Evolutionary conservation across 805 yeast species (phyloP), one percentile per base, ranked within the genome.

Genomic region (Lipomyces orientalis): DNA sequence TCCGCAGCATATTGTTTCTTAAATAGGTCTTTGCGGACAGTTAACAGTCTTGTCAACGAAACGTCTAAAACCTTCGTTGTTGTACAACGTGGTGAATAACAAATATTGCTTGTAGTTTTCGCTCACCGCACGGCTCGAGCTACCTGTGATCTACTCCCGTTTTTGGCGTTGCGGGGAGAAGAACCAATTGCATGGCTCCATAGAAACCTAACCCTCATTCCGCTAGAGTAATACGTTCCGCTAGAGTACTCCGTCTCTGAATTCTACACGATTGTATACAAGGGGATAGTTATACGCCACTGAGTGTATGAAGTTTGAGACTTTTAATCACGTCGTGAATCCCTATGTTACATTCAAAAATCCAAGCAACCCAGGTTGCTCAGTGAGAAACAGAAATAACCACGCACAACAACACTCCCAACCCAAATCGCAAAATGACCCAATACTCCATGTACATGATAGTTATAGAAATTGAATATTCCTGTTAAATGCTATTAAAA

Each of bases 1-100:
- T 62, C 71, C 71, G 71, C 61, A 67, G 43, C 71, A 67, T 67
- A 19, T 46, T 51, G 31, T 43, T 43, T 16, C 19, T 31, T 43
- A 43, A n/a, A 19, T n/a, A 4, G n/a, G 19, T 35, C 60, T 35
- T 34, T 25, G 60, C 31, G 22, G 22, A n/a, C 31, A 9, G 22
- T 29, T 16, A 19, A 57, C n/a, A 54, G 7, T 61, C 35, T 43
- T 37, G 43, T 16, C 49, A n/a, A n/a, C 49, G 16, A 43, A 16
- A 4, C 9, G 9, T 43, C 49, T 43, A 43, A 43, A 6, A 2
- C 3, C 49, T 43, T 43, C 49, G 49, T 43, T 43, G 49, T 10
- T 43, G 49, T 25, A 43, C 10, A 43, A 43, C 9, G 49, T 43
- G 22, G n/a, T n/a, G 39, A 35, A 10, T 35, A 35, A 43, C 8